These are phyloP conservation scores for Abrus pulchellus DNA, from an alignment of 306 rosid genomes.

Conservation along the genomic window DNA sequence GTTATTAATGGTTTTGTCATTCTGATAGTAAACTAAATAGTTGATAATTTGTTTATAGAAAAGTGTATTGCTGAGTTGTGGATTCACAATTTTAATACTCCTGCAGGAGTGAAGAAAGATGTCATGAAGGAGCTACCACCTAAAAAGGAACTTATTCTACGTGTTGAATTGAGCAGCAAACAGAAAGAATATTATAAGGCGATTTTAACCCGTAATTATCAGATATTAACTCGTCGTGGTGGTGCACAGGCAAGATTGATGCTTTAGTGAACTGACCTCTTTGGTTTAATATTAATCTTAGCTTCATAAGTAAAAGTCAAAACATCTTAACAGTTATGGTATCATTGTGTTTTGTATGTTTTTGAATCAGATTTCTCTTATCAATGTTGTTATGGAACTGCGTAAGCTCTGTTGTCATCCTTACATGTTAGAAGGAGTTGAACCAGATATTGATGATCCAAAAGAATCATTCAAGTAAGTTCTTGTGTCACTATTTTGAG, in stretches of 20 bases:
- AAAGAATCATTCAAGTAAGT: conserved; percentile 81
- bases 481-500: conserved; percentile 24
- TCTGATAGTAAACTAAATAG: conserved; percentile 24
- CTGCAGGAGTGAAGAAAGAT: conserved; percentile 97
- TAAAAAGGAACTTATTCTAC: conserved; percentile 94
- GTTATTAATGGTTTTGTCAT: conserved; percentile 36
- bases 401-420: conserved; percentile 99
- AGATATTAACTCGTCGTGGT: conserved; percentile 93
- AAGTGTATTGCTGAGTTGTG: conserved; percentile 27
- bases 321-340: conserved; percentile 11
- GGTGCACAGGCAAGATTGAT: conserved; percentile 85
- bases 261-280: conserved; percentile 28
- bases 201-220: conserved; percentile 97
- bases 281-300: conserved; percentile 38
- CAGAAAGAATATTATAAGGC: conserved; percentile 99
- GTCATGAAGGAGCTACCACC: conserved; percentile 99
- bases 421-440: conserved; percentile 98
- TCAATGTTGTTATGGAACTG: conserved; percentile 98
- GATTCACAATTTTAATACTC: conserved; percentile 43
- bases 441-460: conserved; percentile 86
- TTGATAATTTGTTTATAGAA: conserved; percentile 25
- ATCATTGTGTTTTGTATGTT: conserved; percentile 41
- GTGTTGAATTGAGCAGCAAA: conserved; percentile 90
- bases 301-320: conserved; percentile 37
- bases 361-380: conserved; percentile 88